Evolutionary conservation across 2,329 filamentous ascomycete genomes (phyloP).

Genomic region (Phyllosticta citriasiana): DNA sequence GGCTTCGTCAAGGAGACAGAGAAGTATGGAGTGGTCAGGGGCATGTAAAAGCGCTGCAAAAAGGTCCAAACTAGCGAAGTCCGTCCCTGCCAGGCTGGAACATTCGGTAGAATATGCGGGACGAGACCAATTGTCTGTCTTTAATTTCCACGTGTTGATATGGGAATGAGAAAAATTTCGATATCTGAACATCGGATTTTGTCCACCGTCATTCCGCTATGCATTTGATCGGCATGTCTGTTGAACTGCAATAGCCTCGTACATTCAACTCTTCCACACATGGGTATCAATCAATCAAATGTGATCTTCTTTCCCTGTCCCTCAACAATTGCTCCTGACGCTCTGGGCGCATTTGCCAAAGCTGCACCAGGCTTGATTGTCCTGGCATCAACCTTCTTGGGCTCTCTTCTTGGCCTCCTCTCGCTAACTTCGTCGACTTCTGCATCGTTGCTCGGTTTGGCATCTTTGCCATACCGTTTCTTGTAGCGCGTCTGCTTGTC

Average conservation of each 20-base stretch:
- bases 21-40: background rate
- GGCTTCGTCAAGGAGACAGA: background rate
- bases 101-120: too few species aligned
- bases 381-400: constrained; percentile 34
- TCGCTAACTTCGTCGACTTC: constrained; percentile 25
- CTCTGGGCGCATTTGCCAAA: constrained; percentile 43
- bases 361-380: constrained; percentile 35
- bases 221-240: too few species aligned
- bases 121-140: too few species aligned
- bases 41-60: background rate
- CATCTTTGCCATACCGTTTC: constrained; percentile 80
- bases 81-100: too few species aligned
- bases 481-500: constrained; percentile 83
- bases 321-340: constrained; percentile 72
- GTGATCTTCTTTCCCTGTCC: constrained; percentile 70
- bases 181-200: too few species aligned
- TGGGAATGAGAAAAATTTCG: too few species aligned
- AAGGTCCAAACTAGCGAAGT: too few species aligned
- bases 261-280: background rate
- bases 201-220: too few species aligned
- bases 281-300: constrained; percentile 50
- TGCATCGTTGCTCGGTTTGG: constrained; percentile 20
- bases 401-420: constrained; percentile 19
- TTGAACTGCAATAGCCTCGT: too few species aligned
- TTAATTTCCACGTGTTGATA: too few species aligned